Percentiles rank a stretch among this genome's conserved stretches.
Conservation (phyloP, 305 asterid species). For the Stenogyne calaminthoides region DNA sequence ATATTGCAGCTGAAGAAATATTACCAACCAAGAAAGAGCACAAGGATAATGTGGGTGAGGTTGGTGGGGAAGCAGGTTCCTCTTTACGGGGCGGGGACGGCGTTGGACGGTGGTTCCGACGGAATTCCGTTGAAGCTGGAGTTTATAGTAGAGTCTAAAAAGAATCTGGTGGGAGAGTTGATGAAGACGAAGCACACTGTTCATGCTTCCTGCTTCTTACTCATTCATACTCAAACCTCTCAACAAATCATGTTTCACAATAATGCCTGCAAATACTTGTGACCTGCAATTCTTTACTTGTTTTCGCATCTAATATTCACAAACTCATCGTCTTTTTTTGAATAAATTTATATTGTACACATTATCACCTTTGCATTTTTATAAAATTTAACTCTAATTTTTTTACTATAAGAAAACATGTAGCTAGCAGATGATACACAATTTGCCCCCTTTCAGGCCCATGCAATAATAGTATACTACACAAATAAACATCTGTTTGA, state of each 20-base stretch:
- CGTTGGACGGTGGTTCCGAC: conserved; percentile 22
- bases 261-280: conserved; percentile 51
- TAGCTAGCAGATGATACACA: too few species aligned
- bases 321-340: not conserved
- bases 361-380: not conserved
- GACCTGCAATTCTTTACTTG: not conserved
- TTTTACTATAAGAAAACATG: too few species aligned
- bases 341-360: not conserved
- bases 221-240: conserved; percentile 33
- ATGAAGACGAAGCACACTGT: conserved; percentile 53
- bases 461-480: too few species aligned
- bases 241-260: conserved; percentile 36
- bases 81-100: conserved; percentile 66
- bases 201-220: conserved; percentile 50
- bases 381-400: not conserved
- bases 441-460: too few species aligned
- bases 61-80: conserved; percentile 58
- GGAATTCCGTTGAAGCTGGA: conserved; percentile 56
- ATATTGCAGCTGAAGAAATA: conserved; percentile 50
- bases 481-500: too few species aligned
- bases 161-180: conserved; percentile 56
- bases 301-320: not conserved
- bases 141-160: conserved; percentile 45
- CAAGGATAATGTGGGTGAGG: conserved; percentile 36
- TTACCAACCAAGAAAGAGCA: conserved; percentile 62